These are phyloP conservation scores for Metschnikowia amazonensis DNA, from an alignment of 805 yeast genomes.

Conservation along the genomic window DNA sequence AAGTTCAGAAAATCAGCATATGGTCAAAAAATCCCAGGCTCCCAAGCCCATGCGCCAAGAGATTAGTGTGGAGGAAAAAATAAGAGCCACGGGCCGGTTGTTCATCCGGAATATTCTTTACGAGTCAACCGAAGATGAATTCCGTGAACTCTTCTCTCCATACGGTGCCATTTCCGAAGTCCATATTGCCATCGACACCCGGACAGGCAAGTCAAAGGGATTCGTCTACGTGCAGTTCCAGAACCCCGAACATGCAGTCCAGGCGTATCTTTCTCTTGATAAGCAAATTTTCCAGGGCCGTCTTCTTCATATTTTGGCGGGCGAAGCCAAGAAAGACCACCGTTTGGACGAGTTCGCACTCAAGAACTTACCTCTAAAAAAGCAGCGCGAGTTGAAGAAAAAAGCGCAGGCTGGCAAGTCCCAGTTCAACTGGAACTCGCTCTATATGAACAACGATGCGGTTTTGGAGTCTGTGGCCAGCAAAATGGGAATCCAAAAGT, in stretches of 20 bases:
- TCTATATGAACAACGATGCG: constrained; percentile 87
- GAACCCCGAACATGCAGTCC: constrained; percentile 67
- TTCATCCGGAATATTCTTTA: constrained; percentile 85
- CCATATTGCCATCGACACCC: constrained; percentile 86
- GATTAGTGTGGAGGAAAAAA: constrained; percentile 38
- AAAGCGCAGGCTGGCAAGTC: constrained; percentile 80
- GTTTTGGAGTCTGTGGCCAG: constrained; percentile 86
- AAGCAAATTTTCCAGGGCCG: constrained; percentile 93
- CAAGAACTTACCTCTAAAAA: constrained; percentile 86
- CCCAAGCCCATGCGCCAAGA: background rate
- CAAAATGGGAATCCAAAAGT: constrained; percentile 76
- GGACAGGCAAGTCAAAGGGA: constrained; percentile 89
- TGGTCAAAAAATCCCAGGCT: background rate
- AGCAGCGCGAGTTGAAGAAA: constrained; percentile 79
- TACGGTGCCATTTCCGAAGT: constrained; percentile 83
- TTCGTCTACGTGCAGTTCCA: constrained; percentile 79
- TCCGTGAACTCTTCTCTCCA: constrained; percentile 54
- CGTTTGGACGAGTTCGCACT: constrained; percentile 86
- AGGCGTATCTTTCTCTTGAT: constrained; percentile 72
- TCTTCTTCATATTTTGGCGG: constrained; percentile 83
- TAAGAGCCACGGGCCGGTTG: constrained; percentile 70
- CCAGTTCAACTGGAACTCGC: constrained; percentile 93
- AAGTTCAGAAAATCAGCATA: constrained; percentile 2
- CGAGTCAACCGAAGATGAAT: constrained; percentile 75
- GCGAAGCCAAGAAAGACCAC: constrained; percentile 75